These are phyloP conservation scores for Hanseniaspora sp. DNA, from an alignment of 1,139 yeast species.

Conservation along the genomic window DNA sequence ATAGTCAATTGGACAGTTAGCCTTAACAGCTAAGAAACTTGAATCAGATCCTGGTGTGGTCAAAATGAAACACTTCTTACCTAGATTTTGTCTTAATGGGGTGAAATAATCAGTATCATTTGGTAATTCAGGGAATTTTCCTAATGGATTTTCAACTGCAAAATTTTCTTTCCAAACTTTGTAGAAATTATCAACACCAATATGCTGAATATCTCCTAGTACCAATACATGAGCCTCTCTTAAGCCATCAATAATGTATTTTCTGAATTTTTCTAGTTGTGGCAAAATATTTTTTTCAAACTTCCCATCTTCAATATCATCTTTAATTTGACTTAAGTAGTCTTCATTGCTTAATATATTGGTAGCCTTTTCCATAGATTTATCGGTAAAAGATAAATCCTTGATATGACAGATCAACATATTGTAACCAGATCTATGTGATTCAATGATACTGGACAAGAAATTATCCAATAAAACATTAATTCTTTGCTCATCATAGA, in stretches of 20 bases:
- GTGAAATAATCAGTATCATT: constrained; percentile 42
- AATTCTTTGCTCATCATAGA: constrained; percentile 64
- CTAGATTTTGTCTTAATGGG: constrained; percentile 43
- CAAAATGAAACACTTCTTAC: constrained; percentile 49
- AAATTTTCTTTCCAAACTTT: constrained; percentile 42
- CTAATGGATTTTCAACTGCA: constrained; percentile 13
- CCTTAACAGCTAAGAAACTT: constrained; percentile 53
- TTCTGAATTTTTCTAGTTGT: constrained; percentile 49
- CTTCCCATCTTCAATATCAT: constrained; percentile 40
- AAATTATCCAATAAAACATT: constrained; percentile 62
- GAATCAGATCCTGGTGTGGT: constrained; percentile 83
- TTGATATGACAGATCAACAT: constrained; percentile 57
- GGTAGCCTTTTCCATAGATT: constrained; percentile 56
- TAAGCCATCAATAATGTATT: constrained; percentile 42
- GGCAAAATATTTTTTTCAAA: constrained; percentile 32
- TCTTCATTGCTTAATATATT: constrained; percentile 57
- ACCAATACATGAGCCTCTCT: constrained; percentile 60
- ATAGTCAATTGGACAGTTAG: constrained; percentile 43
- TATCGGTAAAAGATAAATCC: constrained; percentile 42
- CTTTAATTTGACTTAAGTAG: constrained; percentile 42
- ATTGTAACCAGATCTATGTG: constrained; percentile 65
- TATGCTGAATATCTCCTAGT: constrained; percentile 49
- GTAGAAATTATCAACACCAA: constrained; percentile 22
- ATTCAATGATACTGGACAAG: constrained; percentile 63
- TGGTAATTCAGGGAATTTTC: constrained; percentile 20